Base-by-base conservation (phyloP, 2,329 filamentous ascomycete genomes). In the Ceratocystis lukuohia region DNA sequence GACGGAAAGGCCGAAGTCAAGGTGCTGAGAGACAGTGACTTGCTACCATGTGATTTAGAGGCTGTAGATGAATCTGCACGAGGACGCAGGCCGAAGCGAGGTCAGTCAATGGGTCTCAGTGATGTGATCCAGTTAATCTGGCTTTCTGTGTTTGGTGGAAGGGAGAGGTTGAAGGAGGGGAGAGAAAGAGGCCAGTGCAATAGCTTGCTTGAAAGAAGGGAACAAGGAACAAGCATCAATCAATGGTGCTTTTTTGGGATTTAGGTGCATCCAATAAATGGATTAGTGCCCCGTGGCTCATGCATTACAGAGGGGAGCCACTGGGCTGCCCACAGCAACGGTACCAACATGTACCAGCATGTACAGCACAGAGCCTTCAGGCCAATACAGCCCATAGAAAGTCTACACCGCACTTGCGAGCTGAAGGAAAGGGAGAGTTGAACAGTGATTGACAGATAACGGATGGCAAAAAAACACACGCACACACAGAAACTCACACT, bases 1-100 rank as follows among this genome's bases (percentile, higher is more conserved):
- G 88, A 81, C 45, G 89, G 87, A 63, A 94, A 80, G 59, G 82
- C 84, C 66, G 83, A 87, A 48, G 88, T 86, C 65, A 94, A 82
- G 70, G 88, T 90, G 75, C 86, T 85, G 46, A 85, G 79, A 56
- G 84, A 86, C 62, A 86, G 76, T 62, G 82, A 81, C 73, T 83
- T 85, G 46, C 61, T 61, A 65, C 64, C 62, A 63, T 67, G 67
- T 22, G 56, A 65, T 62, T 69, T 69, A 46, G 57, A 41, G 17
- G 56, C n/a, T 15, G 69, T 68, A 68, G 53, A 48, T 41, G 41
- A 30, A 41, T 50, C 57, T 30, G 62, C 48, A 61, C 64, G 30
- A 37, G 56, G 25, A 59, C 37, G 53, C 25, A 65, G 45, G 48
- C 53, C 41, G 37, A 45, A 50, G 25, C 28, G 37, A 10, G 7